phyloP scores from a whole-genome alignment of 2,329 filamentous ascomycete species.

The Colletotrichum spaethianum region DNA sequence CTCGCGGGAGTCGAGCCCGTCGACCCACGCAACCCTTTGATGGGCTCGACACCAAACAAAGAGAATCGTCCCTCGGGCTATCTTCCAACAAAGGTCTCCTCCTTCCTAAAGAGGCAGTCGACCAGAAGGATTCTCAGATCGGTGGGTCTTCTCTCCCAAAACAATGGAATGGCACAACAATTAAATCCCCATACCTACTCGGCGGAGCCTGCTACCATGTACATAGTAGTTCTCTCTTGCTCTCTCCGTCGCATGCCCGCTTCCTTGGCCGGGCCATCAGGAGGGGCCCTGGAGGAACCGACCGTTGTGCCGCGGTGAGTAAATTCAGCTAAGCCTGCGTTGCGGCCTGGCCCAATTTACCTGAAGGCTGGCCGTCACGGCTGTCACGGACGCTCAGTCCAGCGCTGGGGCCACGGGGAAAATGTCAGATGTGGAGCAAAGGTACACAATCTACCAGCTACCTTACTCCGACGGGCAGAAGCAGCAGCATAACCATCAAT shows the following conservation, averaged over 20 bases:
- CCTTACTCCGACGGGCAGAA: neutral
- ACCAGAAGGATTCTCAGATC: neutral
- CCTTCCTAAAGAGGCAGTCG: neutral
- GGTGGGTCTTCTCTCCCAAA: neutral
- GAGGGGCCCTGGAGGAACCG: neutral
- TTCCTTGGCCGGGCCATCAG: neutral
- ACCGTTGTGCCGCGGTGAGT: slow-evolving; percentile 4
- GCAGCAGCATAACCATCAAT: neutral
- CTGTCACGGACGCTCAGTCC: neutral
- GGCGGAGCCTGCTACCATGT: neutral
- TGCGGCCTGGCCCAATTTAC: slow-evolving; percentile 21
- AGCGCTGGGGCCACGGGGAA: slow-evolving; percentile 5
- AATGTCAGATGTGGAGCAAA: neutral
- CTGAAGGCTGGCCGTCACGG: slow-evolving; percentile 5
- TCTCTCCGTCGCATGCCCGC: neutral
- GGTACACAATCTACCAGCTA: neutral
- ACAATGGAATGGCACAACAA: neutral
- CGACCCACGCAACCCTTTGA: neutral
- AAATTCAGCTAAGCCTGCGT: neutral
- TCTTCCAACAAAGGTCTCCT: neutral
- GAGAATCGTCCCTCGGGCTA: neutral
- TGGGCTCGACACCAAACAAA: neutral
- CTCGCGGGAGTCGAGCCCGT: neutral
- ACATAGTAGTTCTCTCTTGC: neutral
- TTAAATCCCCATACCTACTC: neutral